A percentile compares a stretch with the other conserved stretches of the same genome.
These are phyloP conservation scores for Protomyces inundatus DNA, from an alignment of 1,139 yeast genomes.

Conservation along the genomic window DNA sequence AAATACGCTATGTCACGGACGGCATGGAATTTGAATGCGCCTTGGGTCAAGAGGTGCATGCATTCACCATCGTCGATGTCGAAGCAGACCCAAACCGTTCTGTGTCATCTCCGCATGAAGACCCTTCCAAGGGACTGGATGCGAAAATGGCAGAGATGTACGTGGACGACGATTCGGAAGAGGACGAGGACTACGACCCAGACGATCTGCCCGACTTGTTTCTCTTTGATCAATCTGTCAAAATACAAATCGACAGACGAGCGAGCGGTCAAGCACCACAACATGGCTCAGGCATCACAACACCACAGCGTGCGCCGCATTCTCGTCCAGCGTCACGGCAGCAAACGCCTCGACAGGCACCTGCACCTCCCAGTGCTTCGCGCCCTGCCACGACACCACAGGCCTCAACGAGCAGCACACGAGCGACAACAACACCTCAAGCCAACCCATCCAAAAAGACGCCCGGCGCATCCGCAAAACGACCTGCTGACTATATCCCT, in stretches of 20 bases:
- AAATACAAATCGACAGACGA: not conserved
- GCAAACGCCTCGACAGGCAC: not conserved
- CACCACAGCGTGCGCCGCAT: not conserved
- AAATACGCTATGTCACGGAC: slow-evolving; percentile 14
- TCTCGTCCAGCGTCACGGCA: not conserved
- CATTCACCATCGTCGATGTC: slow-evolving; percentile 12
- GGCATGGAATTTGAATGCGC: slow-evolving; percentile 24
- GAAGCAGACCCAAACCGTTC: not conserved
- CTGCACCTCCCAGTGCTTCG: not conserved
- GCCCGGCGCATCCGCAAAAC: slow-evolving; percentile 12
- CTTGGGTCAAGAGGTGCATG: not conserved
- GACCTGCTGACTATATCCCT: slow-evolving; percentile 18
- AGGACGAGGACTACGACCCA: not conserved
- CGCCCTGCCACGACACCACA: not conserved
- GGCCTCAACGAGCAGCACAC: not conserved
- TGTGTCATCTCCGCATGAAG: not conserved
- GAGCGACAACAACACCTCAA: not conserved
- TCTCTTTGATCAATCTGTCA: not conserved
- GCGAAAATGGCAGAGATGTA: not conserved
- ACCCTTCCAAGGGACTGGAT: slow-evolving; percentile 15
- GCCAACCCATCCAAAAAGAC: slow-evolving; percentile 21
- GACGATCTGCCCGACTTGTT: slow-evolving; percentile 9
- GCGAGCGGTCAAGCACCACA: not conserved
- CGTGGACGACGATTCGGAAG: not conserved
- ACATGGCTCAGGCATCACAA: not conserved